A percentile compares a stretch with the other conserved stretches of the same genome.
Conservation (phyloP, 2,329 filamentous ascomycete genomes). For the Aspergillus carbonarius region DNA sequence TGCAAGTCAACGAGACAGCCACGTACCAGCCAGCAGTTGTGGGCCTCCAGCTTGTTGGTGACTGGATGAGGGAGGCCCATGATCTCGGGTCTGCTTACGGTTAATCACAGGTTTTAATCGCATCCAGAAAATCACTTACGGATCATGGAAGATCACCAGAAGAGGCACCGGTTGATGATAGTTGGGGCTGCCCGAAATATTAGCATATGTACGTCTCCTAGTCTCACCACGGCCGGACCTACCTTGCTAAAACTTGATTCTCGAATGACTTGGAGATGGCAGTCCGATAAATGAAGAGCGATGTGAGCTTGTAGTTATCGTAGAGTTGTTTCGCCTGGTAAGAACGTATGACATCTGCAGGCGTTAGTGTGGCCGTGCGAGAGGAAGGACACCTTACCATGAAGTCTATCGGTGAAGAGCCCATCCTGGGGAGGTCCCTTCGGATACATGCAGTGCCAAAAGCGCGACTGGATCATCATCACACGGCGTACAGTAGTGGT, state of each 20-base stretch:
- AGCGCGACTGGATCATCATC: slow-evolving; percentile 60
- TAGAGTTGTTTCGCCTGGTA: slow-evolving; percentile 72
- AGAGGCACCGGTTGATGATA: slow-evolving; percentile 67
- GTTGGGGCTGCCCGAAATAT: slow-evolving; percentile 51
- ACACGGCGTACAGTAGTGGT: slow-evolving; percentile 59
- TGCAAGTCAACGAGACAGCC: slow-evolving; percentile 13
- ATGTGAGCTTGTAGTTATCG: slow-evolving; percentile 73
- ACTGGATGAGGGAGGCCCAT: slow-evolving; percentile 65
- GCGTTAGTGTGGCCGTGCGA: not conserved
- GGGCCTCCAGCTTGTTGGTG: slow-evolving; percentile 73
- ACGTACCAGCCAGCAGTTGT: slow-evolving; percentile 86
- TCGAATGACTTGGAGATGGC: slow-evolving; percentile 74
- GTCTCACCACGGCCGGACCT: slow-evolving; percentile 22
- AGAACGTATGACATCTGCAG: slow-evolving; percentile 69
- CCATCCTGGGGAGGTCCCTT: slow-evolving; percentile 43
- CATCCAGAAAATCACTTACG: slow-evolving; percentile 54
- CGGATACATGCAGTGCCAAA: slow-evolving; percentile 86
- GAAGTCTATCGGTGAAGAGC: slow-evolving; percentile 57
- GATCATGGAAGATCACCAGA: slow-evolving; percentile 86
- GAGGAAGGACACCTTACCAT: slow-evolving; percentile 44
- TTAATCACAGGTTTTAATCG: slow-evolving; percentile 11
- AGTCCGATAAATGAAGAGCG: slow-evolving; percentile 75
- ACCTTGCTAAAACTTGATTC: slow-evolving; percentile 81
- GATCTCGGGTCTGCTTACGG: slow-evolving; percentile 62
- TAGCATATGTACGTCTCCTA: not conserved